A percentile compares a stretch with the other conserved stretches of the same genome.
phyloP scores from a whole-genome alignment of 75 land plant genomes.

The Cryptomeria japonica region DNA sequence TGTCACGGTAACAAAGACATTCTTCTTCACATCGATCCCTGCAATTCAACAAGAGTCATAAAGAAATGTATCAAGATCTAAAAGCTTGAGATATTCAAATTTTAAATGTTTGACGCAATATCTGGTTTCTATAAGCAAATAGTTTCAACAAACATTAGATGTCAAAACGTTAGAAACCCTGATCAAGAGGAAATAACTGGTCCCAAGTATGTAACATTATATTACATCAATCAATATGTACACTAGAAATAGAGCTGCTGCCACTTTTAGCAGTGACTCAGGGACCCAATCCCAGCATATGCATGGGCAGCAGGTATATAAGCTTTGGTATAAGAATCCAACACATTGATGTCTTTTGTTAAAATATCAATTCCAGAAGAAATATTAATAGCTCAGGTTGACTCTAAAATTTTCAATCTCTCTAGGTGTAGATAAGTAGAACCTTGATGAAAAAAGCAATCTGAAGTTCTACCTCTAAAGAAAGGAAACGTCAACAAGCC shows the following conservation, averaged over 20 bases:
- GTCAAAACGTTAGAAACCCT: not conserved
- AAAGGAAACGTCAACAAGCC: not conserved
- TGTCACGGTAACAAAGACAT: slow-evolving; percentile 73
- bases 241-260: not conserved
- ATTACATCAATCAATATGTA: not conserved
- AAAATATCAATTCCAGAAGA: not conserved
- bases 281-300: not conserved
- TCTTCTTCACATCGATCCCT: slow-evolving; percentile 85
- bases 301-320: not conserved
- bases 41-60: slow-evolving; percentile 6
- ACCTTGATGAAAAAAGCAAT: not conserved
- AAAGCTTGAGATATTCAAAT: not conserved
- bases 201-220: not conserved
- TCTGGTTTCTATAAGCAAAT: not conserved
- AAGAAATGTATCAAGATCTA: not conserved
- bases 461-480: not conserved
- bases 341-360: too few relatives aligned
- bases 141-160: not conserved
- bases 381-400: not conserved
- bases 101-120: not conserved
- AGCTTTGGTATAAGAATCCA: not conserved
- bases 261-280: not conserved
- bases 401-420: too few relatives aligned
- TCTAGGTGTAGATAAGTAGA: not conserved
- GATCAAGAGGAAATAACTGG: not conserved